A percentile compares a stretch with the other conserved stretches of the same genome.
These are phyloP conservation scores for Emmonsiellopsis sp. DNA, from an alignment of 2,329 filamentous ascomycete genomes.

Conservation along the genomic window DNA sequence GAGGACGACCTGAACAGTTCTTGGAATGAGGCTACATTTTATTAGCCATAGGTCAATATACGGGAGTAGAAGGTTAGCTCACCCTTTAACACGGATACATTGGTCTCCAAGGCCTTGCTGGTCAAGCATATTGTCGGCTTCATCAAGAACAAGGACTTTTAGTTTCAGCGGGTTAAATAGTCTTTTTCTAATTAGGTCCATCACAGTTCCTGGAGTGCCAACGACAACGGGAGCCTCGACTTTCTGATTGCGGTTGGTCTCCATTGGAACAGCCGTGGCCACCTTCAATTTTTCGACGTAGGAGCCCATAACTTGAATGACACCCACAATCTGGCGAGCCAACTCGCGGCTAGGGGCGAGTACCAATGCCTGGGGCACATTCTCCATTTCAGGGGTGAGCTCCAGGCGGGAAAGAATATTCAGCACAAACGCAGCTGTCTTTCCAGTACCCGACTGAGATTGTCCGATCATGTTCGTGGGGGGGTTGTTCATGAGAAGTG, in stretches of 20 bases:
- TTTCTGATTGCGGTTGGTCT: conserved; percentile 58
- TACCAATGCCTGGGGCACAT: conserved; percentile 69
- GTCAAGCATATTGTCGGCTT: conserved; percentile 98
- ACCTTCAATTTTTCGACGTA: conserved; percentile 70
- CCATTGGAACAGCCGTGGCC: conserved; percentile 70
- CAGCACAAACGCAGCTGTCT: conserved; percentile 92
- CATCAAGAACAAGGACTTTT: conserved; percentile 81
- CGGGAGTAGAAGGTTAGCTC: conserved; percentile 24
- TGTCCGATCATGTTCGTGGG: conserved; percentile 92
- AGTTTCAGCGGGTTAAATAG: conserved; percentile 64
- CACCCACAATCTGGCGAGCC: conserved; percentile 84
- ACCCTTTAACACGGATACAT: conserved; percentile 82
- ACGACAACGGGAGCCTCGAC: conserved; percentile 75
- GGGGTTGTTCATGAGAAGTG: conserved; percentile 78
- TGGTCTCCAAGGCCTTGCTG: conserved; percentile 92
- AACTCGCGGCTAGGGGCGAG: conserved; percentile 91
- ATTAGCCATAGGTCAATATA: conserved; percentile 23
- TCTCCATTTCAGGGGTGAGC: conserved; percentile 48
- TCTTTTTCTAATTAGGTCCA: conserved; percentile 71
- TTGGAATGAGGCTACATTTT: conserved; percentile 57
- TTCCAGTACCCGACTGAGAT: conserved; percentile 97
- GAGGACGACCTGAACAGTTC: conserved; percentile 72
- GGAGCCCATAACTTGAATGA: conserved; percentile 73
- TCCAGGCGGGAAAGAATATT: conserved; percentile 86
- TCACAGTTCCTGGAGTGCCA: conserved; percentile 87